Conservation (phyloP, 2,329 filamentous ascomycete species). For the Nakataea oryzae region DNA sequence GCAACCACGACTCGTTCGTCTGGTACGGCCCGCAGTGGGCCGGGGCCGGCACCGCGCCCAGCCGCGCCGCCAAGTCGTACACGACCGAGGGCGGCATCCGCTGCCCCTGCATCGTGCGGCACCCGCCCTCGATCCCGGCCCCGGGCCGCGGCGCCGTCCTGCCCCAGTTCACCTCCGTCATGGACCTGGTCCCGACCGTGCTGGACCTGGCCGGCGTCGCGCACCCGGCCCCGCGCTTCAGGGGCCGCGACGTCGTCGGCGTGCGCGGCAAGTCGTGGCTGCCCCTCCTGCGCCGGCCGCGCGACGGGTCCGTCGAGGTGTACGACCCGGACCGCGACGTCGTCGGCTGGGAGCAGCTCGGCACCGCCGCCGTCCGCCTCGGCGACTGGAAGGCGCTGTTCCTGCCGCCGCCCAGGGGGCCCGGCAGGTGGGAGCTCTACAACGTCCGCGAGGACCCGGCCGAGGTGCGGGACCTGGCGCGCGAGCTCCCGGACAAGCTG, state of each 20-base stretch:
- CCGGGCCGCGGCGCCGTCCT: conserved; percentile 25
- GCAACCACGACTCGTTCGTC: conserved; percentile 39
- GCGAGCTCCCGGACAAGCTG: conserved; percentile 19
- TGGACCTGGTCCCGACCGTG: conserved; percentile 38
- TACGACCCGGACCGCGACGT: conserved; percentile 5
- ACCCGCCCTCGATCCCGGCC: conserved; percentile 13
- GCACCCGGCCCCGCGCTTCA: conserved; percentile 41
- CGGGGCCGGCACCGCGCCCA: conserved; percentile 17
- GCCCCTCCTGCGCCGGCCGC: conserved; percentile 5
- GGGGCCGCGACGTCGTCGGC: conserved; percentile 20
- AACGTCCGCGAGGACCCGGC: conserved; percentile 32
- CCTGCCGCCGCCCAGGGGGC: conserved; percentile 35
- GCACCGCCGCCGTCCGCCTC: conserved; percentile 20
- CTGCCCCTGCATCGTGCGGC: conserved; percentile 32
- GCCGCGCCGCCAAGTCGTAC: conserved; percentile 20
- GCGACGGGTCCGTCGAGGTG: neutral
- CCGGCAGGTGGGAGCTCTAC: conserved; percentile 38
- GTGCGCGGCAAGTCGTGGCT: conserved; percentile 23
- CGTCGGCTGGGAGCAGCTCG: conserved; percentile 25
- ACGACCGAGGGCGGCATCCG: conserved; percentile 38
- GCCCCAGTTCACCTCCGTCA: conserved; percentile 39
- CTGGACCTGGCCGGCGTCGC: conserved; percentile 34
- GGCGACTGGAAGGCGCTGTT: conserved; percentile 31
- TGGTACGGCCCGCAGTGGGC: conserved; percentile 50
- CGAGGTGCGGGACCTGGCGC: conserved; percentile 28